Evolutionary conservation across 352 stramenopile species (phyloP).

Genomic region (Globisporangium orthogonon): DNA sequence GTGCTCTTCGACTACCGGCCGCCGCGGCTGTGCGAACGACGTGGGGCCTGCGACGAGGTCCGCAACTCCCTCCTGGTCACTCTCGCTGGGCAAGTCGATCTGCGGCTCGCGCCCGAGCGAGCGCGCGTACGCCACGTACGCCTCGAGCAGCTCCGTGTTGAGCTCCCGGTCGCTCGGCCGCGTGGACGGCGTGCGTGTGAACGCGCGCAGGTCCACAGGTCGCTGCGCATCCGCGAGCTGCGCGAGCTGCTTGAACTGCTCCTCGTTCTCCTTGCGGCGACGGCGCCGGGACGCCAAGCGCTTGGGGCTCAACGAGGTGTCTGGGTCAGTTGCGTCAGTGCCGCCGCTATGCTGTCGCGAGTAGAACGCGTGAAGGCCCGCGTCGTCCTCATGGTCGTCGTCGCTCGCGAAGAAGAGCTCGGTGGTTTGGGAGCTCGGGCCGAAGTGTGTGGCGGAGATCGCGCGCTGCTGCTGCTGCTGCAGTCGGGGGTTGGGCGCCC

Average conservation of each 20-base stretch:
- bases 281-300: slow-evolving; percentile 8
- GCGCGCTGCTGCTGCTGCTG: slow-evolving; percentile 10
- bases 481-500: too few species aligned
- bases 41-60: slow-evolving; percentile 11
- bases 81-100: slow-evolving; percentile 85
- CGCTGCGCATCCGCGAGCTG: slow-evolving; percentile 50
- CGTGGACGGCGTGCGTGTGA: slow-evolving; percentile 24
- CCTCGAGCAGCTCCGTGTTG: slow-evolving; percentile 93
- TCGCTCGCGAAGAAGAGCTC: slow-evolving; percentile 20
- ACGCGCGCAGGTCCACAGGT: slow-evolving; percentile 40
- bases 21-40: slow-evolving; percentile 37
- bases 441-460: slow-evolving; percentile 35
- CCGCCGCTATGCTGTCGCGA: slow-evolving; percentile 6
- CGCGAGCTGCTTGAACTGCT: slow-evolving; percentile 45
- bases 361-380: slow-evolving; percentile 8
- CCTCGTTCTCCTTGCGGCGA: slow-evolving; percentile 37
- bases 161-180: slow-evolving; percentile 82
- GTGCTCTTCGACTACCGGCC: slow-evolving; percentile 22
- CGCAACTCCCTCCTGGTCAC: slow-evolving; percentile 22
- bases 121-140: slow-evolving; percentile 91
- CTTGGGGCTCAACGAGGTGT: background rate
- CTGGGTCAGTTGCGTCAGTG: background rate
- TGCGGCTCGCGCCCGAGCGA: slow-evolving; percentile 76
- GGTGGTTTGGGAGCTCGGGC: slow-evolving; percentile 23
- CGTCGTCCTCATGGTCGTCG: slow-evolving; percentile 7